These are phyloP conservation scores for Eucalyptus erythrocorys DNA, from an alignment of 345 rosid genomes.

Conservation along the genomic window DNA sequence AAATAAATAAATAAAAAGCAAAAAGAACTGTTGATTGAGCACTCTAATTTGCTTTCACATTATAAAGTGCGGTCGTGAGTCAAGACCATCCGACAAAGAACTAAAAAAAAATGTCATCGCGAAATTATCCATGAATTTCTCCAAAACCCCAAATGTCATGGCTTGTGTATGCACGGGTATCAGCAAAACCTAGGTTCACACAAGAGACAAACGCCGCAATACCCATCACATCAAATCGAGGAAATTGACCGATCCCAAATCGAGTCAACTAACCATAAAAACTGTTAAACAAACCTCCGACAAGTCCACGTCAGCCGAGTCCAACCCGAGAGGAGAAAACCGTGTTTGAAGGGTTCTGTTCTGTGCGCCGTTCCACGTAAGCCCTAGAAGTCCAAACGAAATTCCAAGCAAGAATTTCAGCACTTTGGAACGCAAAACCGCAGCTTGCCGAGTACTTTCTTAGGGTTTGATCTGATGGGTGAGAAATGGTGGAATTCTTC, in stretches of 20 bases:
- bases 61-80: neutral
- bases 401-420: neutral
- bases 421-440: neutral
- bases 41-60: neutral
- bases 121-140: neutral
- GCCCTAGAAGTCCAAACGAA: neutral
- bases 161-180: neutral
- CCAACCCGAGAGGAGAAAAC: neutral
- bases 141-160: neutral
- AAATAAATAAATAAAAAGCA: neutral
- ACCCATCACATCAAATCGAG: neutral
- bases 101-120: neutral
- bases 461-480: neutral
- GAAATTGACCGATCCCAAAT: neutral
- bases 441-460: neutral
- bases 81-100: neutral
- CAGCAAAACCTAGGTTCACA: neutral
- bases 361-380: neutral
- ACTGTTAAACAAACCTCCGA: neutral
- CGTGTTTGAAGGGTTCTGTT: neutral
- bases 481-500: neutral
- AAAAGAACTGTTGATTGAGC: neutral
- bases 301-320: neutral
- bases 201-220: neutral
- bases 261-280: neutral